Evolutionary conservation across 2,329 filamentous ascomycete species (phyloP).

Genomic region (Diaporthe citrichinensis): DNA sequence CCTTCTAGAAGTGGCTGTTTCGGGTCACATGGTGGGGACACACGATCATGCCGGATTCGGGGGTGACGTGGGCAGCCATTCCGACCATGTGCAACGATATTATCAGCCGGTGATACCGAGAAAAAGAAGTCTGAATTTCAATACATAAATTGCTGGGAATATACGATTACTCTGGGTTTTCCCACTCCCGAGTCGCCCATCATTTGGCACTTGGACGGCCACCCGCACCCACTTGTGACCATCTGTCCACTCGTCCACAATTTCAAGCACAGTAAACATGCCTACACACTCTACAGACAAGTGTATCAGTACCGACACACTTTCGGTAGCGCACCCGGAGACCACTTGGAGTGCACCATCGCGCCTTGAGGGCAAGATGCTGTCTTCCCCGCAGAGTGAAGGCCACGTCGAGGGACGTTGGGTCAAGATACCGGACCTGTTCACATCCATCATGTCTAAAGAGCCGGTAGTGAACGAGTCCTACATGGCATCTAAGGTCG

Average conservation of each 20-base stretch:
- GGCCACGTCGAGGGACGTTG: not conserved
- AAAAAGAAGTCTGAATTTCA: no score
- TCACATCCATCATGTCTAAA: not conserved
- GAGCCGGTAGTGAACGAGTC: not conserved
- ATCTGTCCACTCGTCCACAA: not conserved
- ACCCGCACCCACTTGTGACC: not conserved
- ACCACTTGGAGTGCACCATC: not conserved
- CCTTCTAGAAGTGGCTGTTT: not conserved
- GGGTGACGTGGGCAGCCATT: no score
- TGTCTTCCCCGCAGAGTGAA: not conserved
- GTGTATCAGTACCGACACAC: not conserved
- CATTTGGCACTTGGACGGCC: not conserved
- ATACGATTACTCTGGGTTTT: no score
- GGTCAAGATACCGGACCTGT: not conserved
- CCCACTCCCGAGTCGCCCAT: not conserved
- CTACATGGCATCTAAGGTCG: not conserved
- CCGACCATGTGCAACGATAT: no score
- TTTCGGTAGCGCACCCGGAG: not conserved
- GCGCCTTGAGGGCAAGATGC: not conserved
- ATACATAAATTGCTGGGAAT: no score
- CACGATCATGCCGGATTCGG: no score
- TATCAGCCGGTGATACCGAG: no score
- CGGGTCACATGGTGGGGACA: no score
- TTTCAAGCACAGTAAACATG: not conserved
- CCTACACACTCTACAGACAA: not conserved